phyloP scores from a whole-genome alignment of 1,284 basidiomycete species.

The Rhodotorula sp. region DNA sequence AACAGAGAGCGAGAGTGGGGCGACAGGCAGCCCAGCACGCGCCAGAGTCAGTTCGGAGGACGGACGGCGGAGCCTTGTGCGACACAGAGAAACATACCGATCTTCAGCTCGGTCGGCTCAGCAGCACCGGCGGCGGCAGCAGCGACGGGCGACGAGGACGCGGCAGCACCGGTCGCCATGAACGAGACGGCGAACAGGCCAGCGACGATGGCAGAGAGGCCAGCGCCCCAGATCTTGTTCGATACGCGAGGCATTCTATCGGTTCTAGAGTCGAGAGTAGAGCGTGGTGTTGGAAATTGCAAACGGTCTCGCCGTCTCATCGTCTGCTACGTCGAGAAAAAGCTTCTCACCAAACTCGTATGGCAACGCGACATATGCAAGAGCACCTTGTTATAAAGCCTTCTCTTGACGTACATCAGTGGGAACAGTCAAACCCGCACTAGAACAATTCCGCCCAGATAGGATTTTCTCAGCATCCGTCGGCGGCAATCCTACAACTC shows the following conservation, averaged over 20 bases:
- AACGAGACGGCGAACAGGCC: conserved; percentile 7
- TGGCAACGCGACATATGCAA: too few species aligned
- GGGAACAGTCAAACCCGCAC: too few species aligned
- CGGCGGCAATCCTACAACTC: conserved; percentile 1
- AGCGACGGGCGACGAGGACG: conserved; percentile 8
- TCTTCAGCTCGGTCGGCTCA: conserved; percentile 9
- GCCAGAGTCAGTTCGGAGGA: background rate
- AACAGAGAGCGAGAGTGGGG: too few species aligned
- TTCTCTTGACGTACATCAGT: too few species aligned
- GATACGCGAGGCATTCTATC: conserved; percentile 18
- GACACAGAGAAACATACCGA: conserved; percentile 3
- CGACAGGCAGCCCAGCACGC: background rate
- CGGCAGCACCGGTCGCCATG: conserved; percentile 2
- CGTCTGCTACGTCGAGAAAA: too few species aligned
- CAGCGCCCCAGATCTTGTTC: conserved; percentile 26
- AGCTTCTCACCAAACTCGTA: too few species aligned
- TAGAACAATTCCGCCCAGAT: too few species aligned
- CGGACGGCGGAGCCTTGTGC: background rate
- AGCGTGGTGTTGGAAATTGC: too few species aligned
- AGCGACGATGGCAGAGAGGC: conserved; percentile 25
- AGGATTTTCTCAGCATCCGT: too few species aligned
- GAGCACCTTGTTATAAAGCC: too few species aligned
- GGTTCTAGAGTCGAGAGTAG: background rate
- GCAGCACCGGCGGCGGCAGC: background rate
- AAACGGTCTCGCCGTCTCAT: too few species aligned